Conservation (phyloP, 2,329 filamentous ascomycete species). For the Colletotrichum sojae region DNA sequence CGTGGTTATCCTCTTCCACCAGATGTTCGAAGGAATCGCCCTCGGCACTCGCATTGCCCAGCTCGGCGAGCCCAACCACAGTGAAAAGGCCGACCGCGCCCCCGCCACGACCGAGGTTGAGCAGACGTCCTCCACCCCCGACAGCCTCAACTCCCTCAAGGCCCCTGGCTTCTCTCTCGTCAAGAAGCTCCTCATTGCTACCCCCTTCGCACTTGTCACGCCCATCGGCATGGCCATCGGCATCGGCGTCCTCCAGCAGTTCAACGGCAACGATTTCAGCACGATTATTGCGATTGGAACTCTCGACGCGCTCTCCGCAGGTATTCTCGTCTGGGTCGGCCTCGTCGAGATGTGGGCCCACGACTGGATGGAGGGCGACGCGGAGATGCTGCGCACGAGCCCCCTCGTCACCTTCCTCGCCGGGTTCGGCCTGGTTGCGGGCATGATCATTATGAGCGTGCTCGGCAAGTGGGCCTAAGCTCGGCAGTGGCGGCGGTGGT, state of each 20-base stretch:
- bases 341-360: conserved; percentile 84
- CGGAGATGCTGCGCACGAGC: conserved; percentile 68
- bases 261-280: conserved; percentile 79
- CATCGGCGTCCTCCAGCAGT: conserved; percentile 77
- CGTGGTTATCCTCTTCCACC: conserved; percentile 81
- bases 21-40: conserved; percentile 83
- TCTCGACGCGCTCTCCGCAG: conserved; percentile 80
- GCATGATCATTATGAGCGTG: conserved; percentile 79
- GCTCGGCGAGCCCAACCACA: conserved; percentile 56
- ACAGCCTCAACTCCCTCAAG: conserved; percentile 32
- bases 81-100: conserved; percentile 8
- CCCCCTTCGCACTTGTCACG: conserved; percentile 78
- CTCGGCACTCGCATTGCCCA: conserved; percentile 79
- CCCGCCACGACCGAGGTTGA: conserved; percentile 40
- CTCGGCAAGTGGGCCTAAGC: conserved; percentile 81
- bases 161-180: conserved; percentile 50
- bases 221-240: conserved; percentile 87
- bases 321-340: conserved; percentile 85
- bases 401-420: conserved; percentile 64
- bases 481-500: too few relatives aligned
- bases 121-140: conserved; percentile 44
- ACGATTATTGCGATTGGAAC: conserved; percentile 82
- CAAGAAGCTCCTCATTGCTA: conserved; percentile 73
- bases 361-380: conserved; percentile 74
- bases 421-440: conserved; percentile 68